Evolutionary conservation across 176 grass and related monocot species (phyloP).

Genomic region (Puya raimondii): DNA sequence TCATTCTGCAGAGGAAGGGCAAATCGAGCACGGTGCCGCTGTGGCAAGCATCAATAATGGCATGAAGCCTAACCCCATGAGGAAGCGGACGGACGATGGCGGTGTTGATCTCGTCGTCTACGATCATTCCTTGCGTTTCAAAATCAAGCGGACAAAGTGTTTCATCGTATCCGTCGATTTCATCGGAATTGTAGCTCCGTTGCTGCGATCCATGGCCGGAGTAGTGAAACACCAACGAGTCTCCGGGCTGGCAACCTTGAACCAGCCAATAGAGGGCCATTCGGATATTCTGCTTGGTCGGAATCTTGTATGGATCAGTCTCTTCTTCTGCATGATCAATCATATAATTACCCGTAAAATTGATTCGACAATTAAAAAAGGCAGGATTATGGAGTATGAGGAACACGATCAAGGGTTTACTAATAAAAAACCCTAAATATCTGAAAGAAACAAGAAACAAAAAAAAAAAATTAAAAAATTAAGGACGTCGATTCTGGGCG

Average conservation of each 20-base stretch:
- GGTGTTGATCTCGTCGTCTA: constrained; percentile 91
- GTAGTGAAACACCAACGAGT: constrained; percentile 95
- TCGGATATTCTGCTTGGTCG: constrained; percentile 81
- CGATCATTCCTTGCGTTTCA: constrained; percentile 97
- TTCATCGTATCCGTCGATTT: constrained; percentile 85
- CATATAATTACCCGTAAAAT: background rate
- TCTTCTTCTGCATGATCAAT: constrained; percentile 80
- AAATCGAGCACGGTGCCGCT: constrained; percentile 94
- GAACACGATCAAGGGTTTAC: too few relatives aligned
- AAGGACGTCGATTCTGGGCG: too few relatives aligned
- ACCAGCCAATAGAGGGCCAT: constrained; percentile 98
- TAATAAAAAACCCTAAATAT: too few relatives aligned
- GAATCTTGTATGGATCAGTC: constrained; percentile 73
- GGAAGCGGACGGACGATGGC: constrained; percentile 71
- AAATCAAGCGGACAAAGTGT: constrained; percentile 93
- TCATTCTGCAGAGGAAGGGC: constrained; percentile 87
- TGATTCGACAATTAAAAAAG: background rate
- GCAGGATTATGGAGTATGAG: too few relatives aligned
- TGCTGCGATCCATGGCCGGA: constrained; percentile 95
- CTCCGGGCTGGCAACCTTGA: constrained; percentile 86
- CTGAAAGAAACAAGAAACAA: too few relatives aligned
- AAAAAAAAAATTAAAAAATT: too few relatives aligned
- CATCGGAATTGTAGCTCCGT: constrained; percentile 76
- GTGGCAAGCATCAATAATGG: constrained; percentile 92
- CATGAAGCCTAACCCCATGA: constrained; percentile 82